Evolutionary conservation across 345 rosid genomes (phyloP).

Genomic region (Anastatica hierochuntica): DNA sequence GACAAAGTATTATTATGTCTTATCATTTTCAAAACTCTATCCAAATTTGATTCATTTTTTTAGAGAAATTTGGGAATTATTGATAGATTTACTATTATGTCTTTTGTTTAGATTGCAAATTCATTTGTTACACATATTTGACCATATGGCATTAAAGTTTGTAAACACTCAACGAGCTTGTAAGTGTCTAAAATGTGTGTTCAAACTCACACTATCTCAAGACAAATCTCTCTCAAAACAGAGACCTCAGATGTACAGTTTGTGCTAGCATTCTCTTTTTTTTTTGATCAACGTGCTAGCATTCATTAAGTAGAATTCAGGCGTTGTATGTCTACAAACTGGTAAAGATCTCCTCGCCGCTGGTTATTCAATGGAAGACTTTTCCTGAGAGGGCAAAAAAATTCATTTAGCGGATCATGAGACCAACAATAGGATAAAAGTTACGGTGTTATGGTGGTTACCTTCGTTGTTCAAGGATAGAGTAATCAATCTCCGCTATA

Average conservation of each 20-base stretch:
- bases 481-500: slow-evolving; percentile 76
- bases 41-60: too few species aligned
- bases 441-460: slow-evolving; percentile 7
- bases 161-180: not conserved
- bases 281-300: not conserved
- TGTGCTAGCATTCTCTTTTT: too few species aligned
- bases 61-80: too few species aligned
- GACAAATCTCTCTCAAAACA: slow-evolving; percentile 3
- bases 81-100: too few species aligned
- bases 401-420: not conserved
- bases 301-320: slow-evolving; percentile 26
- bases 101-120: not conserved
- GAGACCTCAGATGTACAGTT: not conserved
- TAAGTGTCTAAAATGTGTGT: too few species aligned
- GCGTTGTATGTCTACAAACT: slow-evolving; percentile 62
- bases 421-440: not conserved
- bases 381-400: slow-evolving; percentile 32
- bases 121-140: not conserved
- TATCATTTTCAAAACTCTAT: too few species aligned
- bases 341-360: slow-evolving; percentile 75
- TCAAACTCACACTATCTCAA: not conserved
- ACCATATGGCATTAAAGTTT: not conserved
- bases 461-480: slow-evolving; percentile 71
- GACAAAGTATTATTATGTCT: too few species aligned
- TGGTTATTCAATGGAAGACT: slow-evolving; percentile 64